Conservation (phyloP, 805 yeast species). For the Saccharomycopsis selenospora region DNA sequence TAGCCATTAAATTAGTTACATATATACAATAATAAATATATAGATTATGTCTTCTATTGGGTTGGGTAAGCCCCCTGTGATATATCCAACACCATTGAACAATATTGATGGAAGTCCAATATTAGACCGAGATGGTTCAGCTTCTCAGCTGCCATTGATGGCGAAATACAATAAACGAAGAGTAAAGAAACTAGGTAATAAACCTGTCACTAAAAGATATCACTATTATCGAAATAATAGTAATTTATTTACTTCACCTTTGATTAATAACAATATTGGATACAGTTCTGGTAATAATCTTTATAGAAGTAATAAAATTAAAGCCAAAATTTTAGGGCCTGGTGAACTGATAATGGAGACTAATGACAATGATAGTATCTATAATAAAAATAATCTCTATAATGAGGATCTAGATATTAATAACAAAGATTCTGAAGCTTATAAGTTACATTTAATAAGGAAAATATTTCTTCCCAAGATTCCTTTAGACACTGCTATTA, state of each 20-base stretch:
- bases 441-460: constrained; percentile 26
- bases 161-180: constrained; percentile 15
- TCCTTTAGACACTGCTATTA: constrained; percentile 19
- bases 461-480: constrained; percentile 25
- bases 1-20: too few species aligned
- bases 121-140: not conserved
- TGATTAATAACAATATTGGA: not conserved
- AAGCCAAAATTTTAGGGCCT: constrained; percentile 7
- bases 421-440: constrained; percentile 25
- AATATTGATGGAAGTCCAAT: not conserved
- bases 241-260: not conserved
- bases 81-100: constrained; percentile 20
- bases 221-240: not conserved
- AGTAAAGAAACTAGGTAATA: constrained; percentile 7
- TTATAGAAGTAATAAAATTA: not conserved
- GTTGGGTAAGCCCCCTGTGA: constrained; percentile 20
- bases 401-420: not conserved
- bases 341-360: constrained; percentile 16
- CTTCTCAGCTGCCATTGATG: constrained; percentile 9
- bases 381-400: not conserved
- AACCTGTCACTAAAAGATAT: not conserved
- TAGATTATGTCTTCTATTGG: constrained; percentile 19
- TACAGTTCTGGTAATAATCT: not conserved
- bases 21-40: too few species aligned
- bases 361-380: not conserved